These are phyloP conservation scores for Pseudomicrostroma phylloplanum DNA, from an alignment of 1,284 basidiomycete genomes.

Conservation along the genomic window DNA sequence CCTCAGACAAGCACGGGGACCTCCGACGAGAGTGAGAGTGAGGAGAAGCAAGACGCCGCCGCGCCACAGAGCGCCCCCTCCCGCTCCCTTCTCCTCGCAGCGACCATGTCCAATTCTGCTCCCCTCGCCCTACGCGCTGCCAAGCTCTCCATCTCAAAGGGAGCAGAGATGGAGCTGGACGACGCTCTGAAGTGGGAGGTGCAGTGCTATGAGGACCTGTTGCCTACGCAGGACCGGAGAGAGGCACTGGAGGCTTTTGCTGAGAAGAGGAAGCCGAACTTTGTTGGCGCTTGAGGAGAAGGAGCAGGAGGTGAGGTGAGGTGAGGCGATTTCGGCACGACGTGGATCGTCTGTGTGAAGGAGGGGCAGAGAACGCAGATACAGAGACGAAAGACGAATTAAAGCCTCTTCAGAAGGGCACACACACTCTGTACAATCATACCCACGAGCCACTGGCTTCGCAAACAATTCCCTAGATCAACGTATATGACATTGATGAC, in stretches of 20 bases:
- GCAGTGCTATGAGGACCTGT: constrained; percentile 74
- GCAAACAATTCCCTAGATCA: too few relatives aligned
- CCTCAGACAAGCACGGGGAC: constrained; percentile 15
- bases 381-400: too few relatives aligned
- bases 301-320: too few relatives aligned
- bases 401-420: too few relatives aligned
- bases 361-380: too few relatives aligned
- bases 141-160: constrained; percentile 76
- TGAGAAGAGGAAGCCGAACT: constrained; percentile 59
- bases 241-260: constrained; percentile 84
- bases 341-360: too few relatives aligned
- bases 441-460: too few relatives aligned
- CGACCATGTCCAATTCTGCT: constrained; percentile 56
- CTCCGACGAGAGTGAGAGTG: too few relatives aligned
- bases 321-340: too few relatives aligned
- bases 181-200: constrained; percentile 80
- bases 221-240: constrained; percentile 68
- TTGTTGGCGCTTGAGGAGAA: background rate
- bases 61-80: background rate
- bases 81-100: background rate
- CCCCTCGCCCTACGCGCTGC: constrained; percentile 82
- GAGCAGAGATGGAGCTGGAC: constrained; percentile 68
- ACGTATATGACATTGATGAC: too few relatives aligned
- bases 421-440: too few relatives aligned
- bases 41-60: constrained; percentile 11